phyloP scores from a whole-genome alignment of 768 basidiomycete genomes.

The Nevesoporus exiguus region DNA sequence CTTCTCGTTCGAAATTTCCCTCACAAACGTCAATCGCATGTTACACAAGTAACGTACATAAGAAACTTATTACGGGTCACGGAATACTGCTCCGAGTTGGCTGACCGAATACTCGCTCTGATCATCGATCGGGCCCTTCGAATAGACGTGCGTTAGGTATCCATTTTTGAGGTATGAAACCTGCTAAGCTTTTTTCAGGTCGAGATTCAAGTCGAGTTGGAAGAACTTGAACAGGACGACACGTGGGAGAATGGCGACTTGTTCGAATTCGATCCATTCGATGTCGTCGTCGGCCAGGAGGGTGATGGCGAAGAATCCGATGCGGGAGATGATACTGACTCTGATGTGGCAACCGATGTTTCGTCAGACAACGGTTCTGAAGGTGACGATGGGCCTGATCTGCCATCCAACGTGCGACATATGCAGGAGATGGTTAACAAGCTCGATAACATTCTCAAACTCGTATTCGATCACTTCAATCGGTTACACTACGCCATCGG shows the following conservation, averaged over 20 bases:
- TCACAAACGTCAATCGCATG: conserved; percentile 83
- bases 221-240: conserved; percentile 78
- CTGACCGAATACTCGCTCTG: conserved; percentile 77
- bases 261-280: conserved; percentile 84
- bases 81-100: conserved; percentile 83
- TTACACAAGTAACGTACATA: conserved; percentile 83
- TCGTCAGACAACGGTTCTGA: conserved; percentile 67
- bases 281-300: conserved; percentile 77
- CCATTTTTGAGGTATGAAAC: background rate
- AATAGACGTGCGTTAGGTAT: conserved; percentile 72
- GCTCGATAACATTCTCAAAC: conserved; percentile 80
- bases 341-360: conserved; percentile 63
- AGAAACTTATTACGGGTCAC: conserved; percentile 82
- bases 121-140: conserved; percentile 94
- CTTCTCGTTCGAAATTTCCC: conserved; percentile 85
- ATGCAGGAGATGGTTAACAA: conserved; percentile 89
- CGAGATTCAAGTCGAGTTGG: conserved; percentile 94
- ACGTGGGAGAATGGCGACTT: conserved; percentile 49
- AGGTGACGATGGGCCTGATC: conserved; percentile 32
- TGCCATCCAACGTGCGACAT: conserved; percentile 55
- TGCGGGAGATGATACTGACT: conserved; percentile 48
- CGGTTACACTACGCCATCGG: conserved; percentile 36
- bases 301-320: conserved; percentile 57
- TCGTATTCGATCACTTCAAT: conserved; percentile 84
- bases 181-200: conserved; percentile 49